Conservation (phyloP, 1,284 basidiomycete species). For the Boletellus dicymbophilus region DNA sequence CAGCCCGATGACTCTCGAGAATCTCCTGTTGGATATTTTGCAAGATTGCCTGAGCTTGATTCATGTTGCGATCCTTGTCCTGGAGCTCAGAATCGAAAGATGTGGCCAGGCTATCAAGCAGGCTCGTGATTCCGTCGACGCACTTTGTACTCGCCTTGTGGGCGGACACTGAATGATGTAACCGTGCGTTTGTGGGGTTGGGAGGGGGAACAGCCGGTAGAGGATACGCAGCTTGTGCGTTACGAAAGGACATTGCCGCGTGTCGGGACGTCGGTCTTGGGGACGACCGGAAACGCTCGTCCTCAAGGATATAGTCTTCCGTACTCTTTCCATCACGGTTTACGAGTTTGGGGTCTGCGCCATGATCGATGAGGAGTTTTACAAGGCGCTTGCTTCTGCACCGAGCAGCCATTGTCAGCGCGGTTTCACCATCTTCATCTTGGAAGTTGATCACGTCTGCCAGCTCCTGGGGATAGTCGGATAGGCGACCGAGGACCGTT, state of each 20-base stretch:
- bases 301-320: conserved; percentile 99
- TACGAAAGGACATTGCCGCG: conserved; percentile 66
- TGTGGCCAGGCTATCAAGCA: conserved; percentile 90
- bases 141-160: conserved; percentile 87
- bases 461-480: conserved; percentile 96
- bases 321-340: conserved; percentile 97
- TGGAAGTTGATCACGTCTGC: conserved; percentile 99
- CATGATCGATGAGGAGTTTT: conserved; percentile 94
- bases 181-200: conserved; percentile 50
- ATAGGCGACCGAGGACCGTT: conserved; percentile 85
- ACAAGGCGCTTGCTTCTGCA: conserved; percentile 97
- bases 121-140: conserved; percentile 81
- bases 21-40: conserved; percentile 92
- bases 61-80: conserved; percentile 90
- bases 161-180: conserved; percentile 88
- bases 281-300: conserved; percentile 95
- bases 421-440: conserved; percentile 98
- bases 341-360: conserved; percentile 93
- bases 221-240: conserved; percentile 49
- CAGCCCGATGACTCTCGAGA: conserved; percentile 80
- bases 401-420: conserved; percentile 94
- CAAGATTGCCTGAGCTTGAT: conserved; percentile 88
- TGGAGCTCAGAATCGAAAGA: conserved; percentile 93
- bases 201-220: conserved; percentile 42
- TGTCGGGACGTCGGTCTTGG: conserved; percentile 74